These are phyloP conservation scores for Phlyctochytrium bullatum DNA, from an alignment of 192 early-diverging fungal species.

Conservation along the genomic window DNA sequence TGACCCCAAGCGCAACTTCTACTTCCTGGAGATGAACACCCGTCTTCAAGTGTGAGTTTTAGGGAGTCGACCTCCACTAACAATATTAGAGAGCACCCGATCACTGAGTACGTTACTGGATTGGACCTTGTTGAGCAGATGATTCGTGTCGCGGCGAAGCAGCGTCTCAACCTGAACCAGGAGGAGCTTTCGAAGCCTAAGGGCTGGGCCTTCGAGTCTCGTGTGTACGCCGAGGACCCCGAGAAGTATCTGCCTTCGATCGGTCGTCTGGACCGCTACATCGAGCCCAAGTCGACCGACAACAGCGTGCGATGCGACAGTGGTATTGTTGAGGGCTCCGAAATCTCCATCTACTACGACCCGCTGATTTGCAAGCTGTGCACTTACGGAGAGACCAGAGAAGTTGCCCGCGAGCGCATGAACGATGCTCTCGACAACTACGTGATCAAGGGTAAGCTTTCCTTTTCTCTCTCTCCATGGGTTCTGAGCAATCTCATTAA, in stretches of 20 bases:
- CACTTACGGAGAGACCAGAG: conserved; percentile 75
- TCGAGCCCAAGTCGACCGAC: conserved; percentile 61
- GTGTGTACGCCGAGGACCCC: conserved; percentile 96
- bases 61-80: not conserved
- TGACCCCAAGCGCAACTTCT: conserved; percentile 80
- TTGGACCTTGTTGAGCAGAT: conserved; percentile 94
- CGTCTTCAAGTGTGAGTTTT: conserved; percentile 79
- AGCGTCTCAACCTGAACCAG: conserved; percentile 71
- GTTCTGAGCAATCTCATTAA: too few species aligned
- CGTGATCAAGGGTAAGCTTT: conserved; percentile 73
- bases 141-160: conserved; percentile 86
- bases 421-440: conserved; percentile 81
- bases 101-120: conserved; percentile 93
- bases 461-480: conserved; percentile 3
- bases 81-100: conserved; percentile 82
- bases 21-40: conserved; percentile 97
- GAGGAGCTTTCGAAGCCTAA: conserved; percentile 66
- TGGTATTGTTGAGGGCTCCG: conserved; percentile 86
- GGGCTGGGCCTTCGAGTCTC: conserved; percentile 93
- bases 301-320: conserved; percentile 83
- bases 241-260: conserved; percentile 91
- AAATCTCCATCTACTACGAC: conserved; percentile 95
- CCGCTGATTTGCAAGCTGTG: conserved; percentile 91
- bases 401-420: conserved; percentile 77
- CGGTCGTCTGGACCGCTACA: conserved; percentile 80